Percentiles rank a stretch among this genome's conserved stretches.
Evolutionary conservation across 257 asterid species (phyloP).

Genomic region (Nicotiana obtusifolia): DNA sequence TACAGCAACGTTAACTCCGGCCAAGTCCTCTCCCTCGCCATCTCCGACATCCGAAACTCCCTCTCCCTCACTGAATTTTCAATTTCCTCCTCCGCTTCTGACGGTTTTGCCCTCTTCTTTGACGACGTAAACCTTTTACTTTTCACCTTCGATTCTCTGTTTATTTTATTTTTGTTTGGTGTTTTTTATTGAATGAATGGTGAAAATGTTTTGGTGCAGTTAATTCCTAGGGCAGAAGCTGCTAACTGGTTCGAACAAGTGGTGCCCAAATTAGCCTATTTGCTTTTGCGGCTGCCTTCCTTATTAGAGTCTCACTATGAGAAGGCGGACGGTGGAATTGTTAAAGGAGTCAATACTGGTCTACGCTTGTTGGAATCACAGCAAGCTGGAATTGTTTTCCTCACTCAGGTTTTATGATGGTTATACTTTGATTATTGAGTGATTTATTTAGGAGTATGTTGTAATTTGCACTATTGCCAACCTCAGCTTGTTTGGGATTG

Average conservation of each 20-base stretch:
- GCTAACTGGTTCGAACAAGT: constrained; percentile 57
- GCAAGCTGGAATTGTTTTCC: constrained; percentile 63
- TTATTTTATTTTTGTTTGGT: neutral
- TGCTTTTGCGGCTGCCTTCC: constrained; percentile 59
- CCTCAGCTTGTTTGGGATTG: too few species aligned
- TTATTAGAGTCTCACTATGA: constrained; percentile 70
- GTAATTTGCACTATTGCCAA: neutral
- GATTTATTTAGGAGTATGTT: neutral
- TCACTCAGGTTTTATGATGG: constrained; percentile 51
- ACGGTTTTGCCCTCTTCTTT: constrained; percentile 65
- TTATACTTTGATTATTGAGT: neutral
- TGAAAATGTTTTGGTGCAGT: constrained; percentile 27
- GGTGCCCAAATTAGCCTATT: constrained; percentile 60
- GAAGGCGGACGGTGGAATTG: constrained; percentile 24
- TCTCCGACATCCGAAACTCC: constrained; percentile 56
- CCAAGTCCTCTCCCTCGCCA: constrained; percentile 48
- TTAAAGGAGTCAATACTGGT: constrained; percentile 40
- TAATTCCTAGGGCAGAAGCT: constrained; percentile 53
- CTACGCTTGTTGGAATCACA: constrained; percentile 69
- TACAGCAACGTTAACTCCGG: constrained; percentile 74
- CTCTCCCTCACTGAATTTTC: constrained; percentile 27
- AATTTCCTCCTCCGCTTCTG: constrained; percentile 40
- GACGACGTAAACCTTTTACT: constrained; percentile 46
- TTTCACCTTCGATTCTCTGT: neutral
- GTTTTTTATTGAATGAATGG: neutral